Conservation (phyloP, 208 protist species). For the Herpetomonas tarakana region DNA sequence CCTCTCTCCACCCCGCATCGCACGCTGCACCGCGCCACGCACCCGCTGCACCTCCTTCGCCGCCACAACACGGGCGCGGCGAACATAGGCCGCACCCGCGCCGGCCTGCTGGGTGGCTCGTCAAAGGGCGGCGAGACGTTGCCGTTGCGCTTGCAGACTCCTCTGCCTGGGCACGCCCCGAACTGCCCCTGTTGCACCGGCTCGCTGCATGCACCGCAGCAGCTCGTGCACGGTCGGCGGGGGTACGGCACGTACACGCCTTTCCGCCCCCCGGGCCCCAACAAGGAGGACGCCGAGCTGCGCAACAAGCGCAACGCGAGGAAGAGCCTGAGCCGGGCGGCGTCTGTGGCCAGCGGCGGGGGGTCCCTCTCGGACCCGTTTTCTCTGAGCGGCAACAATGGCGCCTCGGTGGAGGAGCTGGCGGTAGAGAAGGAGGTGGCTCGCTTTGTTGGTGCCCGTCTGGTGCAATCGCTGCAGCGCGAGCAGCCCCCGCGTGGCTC, state of each 20-base stretch:
- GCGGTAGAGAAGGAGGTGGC: constrained; percentile 21
- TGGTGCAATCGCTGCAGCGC: constrained; percentile 59
- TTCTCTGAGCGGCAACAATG: background rate
- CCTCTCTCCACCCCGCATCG: background rate
- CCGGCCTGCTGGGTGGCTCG: background rate
- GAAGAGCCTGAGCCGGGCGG: background rate
- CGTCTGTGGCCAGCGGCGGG: background rate
- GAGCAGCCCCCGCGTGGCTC: constrained; percentile 56
- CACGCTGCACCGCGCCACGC: background rate
- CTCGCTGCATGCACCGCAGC: background rate
- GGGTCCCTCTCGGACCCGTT: background rate
- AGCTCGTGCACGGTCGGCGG: too few relatives aligned
- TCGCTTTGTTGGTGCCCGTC: constrained; percentile 32
- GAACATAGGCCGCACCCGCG: background rate
- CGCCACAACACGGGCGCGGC: constrained; percentile 1
- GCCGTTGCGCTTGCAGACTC: background rate
- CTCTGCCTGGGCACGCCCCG: background rate
- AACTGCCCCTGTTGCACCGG: background rate
- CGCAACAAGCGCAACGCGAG: background rate
- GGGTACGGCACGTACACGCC: background rate
- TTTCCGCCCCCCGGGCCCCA: background rate
- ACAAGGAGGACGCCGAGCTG: background rate
- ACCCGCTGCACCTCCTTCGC: constrained; percentile 18
- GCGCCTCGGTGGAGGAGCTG: constrained; percentile 9
- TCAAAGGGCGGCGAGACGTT: background rate